These are phyloP conservation scores for Fraxinus ornus DNA, from an alignment of 305 asterid genomes.

Conservation along the genomic window DNA sequence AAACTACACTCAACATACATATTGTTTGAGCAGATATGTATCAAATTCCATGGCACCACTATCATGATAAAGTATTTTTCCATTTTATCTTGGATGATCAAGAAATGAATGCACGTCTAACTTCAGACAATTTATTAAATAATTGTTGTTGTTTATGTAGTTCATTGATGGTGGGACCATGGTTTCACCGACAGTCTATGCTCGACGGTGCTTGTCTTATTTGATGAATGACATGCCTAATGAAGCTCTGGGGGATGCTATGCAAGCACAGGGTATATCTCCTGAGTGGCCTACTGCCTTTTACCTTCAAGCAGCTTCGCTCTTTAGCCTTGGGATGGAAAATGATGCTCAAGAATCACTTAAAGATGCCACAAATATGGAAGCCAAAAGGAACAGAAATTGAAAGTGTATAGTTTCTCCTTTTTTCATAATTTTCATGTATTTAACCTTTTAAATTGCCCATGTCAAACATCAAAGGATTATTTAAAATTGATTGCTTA, in stretches of 20 bases:
- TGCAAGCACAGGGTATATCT: constrained; percentile 71
- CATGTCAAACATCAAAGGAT: constrained; percentile 23
- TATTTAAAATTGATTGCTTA: constrained; percentile 28
- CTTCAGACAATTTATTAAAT: neutral
- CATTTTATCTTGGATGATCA: neutral
- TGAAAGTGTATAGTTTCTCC: constrained; percentile 44
- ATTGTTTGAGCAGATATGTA: neutral
- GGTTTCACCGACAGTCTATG: constrained; percentile 78
- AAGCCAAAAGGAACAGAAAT: constrained; percentile 53
- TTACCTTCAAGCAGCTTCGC: constrained; percentile 79
- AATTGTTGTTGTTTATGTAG: constrained; percentile 30
- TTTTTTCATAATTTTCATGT: constrained; percentile 24
- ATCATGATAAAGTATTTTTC: neutral
- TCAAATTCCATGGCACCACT: neutral
- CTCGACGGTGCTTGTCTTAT: constrained; percentile 67
- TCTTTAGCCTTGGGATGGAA: constrained; percentile 70
- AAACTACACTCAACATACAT: neutral
- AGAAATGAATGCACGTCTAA: neutral
- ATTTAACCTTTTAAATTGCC: constrained; percentile 26
- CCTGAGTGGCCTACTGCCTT: constrained; percentile 81
- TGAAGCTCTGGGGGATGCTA: constrained; percentile 73
- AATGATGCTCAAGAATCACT: constrained; percentile 79
- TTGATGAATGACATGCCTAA: constrained; percentile 74
- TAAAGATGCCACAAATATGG: constrained; percentile 69
- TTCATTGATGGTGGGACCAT: constrained; percentile 90